A percentile compares a stretch with the other conserved stretches of the same genome.
These are phyloP conservation scores for Artemisia annua DNA, from an alignment of 129 eudicot genomes.

Conservation along the genomic window DNA sequence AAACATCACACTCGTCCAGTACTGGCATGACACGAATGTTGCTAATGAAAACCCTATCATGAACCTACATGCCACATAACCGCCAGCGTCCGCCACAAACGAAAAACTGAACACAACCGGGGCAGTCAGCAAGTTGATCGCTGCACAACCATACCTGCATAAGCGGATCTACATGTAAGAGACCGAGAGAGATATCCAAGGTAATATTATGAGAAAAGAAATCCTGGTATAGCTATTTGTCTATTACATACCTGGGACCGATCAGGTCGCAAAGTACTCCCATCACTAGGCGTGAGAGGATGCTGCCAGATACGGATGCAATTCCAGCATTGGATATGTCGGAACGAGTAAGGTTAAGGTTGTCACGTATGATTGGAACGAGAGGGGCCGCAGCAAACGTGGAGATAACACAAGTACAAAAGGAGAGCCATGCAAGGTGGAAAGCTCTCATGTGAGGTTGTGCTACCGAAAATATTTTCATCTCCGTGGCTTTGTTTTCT, in stretches of 20 bases:
- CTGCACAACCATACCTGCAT: conserved; percentile 19
- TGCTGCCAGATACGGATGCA: conserved; percentile 45
- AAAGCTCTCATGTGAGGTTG: conserved; percentile 41
- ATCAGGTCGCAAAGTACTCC: conserved; percentile 49
- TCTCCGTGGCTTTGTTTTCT: conserved; percentile 30
- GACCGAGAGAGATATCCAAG: background rate
- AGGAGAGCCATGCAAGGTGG: conserved; percentile 40
- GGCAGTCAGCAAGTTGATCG: conserved; percentile 35
- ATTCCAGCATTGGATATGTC: conserved; percentile 45
- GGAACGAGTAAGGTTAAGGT: conserved; percentile 35
- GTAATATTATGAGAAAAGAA: background rate
- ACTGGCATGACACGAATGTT: background rate
- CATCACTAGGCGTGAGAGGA: conserved; percentile 50
- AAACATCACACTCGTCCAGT: conserved; percentile 57
- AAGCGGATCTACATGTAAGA: background rate
- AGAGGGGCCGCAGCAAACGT: conserved; percentile 43
- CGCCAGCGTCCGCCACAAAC: conserved; percentile 32
- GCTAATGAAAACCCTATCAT: conserved; percentile 37
- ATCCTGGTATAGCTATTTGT: background rate
- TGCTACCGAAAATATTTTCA: conserved; percentile 25
- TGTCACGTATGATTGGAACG: conserved; percentile 43
- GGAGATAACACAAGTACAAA: conserved; percentile 39
- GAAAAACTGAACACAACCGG: background rate
- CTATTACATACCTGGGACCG: conserved; percentile 34
- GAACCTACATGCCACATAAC: conserved; percentile 39